Evolutionary conservation across 208 protist genomes (phyloP), one percentile per base, ranked within the genome.

Genomic region (Wallacemonas sp.): DNA sequence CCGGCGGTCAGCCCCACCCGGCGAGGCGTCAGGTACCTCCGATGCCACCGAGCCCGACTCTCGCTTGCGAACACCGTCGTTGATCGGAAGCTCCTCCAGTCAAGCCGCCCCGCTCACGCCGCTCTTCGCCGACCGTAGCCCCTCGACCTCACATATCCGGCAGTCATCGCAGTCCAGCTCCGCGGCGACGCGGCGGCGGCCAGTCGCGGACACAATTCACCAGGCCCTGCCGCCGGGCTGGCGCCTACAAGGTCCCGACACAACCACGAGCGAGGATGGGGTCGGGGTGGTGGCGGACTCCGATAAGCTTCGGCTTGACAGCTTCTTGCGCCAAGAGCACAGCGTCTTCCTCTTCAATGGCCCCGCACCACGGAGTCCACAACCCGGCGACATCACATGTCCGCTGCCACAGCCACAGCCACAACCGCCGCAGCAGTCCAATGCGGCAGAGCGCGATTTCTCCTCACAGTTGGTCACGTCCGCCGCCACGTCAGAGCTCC

Each of bases 301-400:
- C 15, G 51, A 58, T 14, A 58, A 58, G 30, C 26, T 58, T 11
- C 12, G n/a, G 5, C 51, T 58, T 17, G 51, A 19, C 22, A 58
- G n/a, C 30, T 58, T 39, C 30, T 24, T 58, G 28, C n/a, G 41
- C 6, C 19, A 38, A 31, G 30, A 58, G 31, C 51, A 58, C 30
- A 58, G 51, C 51, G 34, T 58, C n/a, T 58, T 31, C 28, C 33
- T 58, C 30, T 26, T 39, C 24, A 26, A 31, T 38, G 51, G 51
- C 11, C 2, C 28, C 28, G 24, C 51, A 31, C 11, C n/a, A n/a
- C n/a, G n/a, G n/a, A n/a, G n/a, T n/a, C n/a, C n/a, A n/a, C n/a
- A n/a, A n/a, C n/a, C n/a, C n/a, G n/a, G n/a, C n/a, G n/a, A n/a
- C n/a, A n/a, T n/a, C 36, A 42, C 36, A 42, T 42, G 11, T 17